These are phyloP conservation scores for Candida smagusa DNA, from an alignment of 1,139 yeast species.

Conservation along the genomic window DNA sequence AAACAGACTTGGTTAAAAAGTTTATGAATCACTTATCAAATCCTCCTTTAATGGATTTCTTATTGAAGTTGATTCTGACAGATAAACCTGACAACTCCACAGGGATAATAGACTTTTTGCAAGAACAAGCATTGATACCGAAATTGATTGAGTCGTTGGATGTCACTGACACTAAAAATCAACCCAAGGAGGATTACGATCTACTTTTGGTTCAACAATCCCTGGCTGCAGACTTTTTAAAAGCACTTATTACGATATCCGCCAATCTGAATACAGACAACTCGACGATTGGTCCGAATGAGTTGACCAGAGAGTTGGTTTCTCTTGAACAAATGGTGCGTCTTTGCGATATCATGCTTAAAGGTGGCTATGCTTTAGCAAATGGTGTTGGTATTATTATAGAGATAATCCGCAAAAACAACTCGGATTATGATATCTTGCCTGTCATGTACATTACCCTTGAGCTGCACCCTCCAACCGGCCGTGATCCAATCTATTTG, in stretches of 20 bases:
- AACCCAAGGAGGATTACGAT: slow-evolving; percentile 30
- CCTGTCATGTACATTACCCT: slow-evolving; percentile 85
- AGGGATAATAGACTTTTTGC: slow-evolving; percentile 71
- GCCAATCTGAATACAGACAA: slow-evolving; percentile 77
- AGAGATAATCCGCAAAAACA: slow-evolving; percentile 91
- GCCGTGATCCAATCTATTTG: slow-evolving; percentile 90
- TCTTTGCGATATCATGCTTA: slow-evolving; percentile 78
- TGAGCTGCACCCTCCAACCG: slow-evolving; percentile 91
- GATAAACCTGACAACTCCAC: slow-evolving; percentile 77
- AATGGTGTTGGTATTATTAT: slow-evolving; percentile 96
- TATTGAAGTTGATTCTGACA: slow-evolving; percentile 71
- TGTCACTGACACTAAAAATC: slow-evolving; percentile 17
- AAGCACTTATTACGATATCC: slow-evolving; percentile 48
- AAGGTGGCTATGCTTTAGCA: slow-evolving; percentile 88
- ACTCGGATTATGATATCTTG: slow-evolving; percentile 89
- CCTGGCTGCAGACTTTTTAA: slow-evolving; percentile 47
- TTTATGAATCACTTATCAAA: slow-evolving; percentile 78
- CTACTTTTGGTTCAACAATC: slow-evolving; percentile 41
- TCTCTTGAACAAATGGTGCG: slow-evolving; percentile 62
- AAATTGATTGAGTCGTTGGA: slow-evolving; percentile 57
- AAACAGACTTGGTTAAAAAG: slow-evolving; percentile 60
- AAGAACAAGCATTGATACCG: slow-evolving; percentile 60
- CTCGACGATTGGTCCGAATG: slow-evolving; percentile 95
- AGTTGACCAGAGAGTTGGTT: slow-evolving; percentile 85
- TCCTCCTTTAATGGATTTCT: slow-evolving; percentile 83